phyloP scores from a whole-genome alignment of 768 basidiomycete species.

The Daedaleopsis sinensis region DNA sequence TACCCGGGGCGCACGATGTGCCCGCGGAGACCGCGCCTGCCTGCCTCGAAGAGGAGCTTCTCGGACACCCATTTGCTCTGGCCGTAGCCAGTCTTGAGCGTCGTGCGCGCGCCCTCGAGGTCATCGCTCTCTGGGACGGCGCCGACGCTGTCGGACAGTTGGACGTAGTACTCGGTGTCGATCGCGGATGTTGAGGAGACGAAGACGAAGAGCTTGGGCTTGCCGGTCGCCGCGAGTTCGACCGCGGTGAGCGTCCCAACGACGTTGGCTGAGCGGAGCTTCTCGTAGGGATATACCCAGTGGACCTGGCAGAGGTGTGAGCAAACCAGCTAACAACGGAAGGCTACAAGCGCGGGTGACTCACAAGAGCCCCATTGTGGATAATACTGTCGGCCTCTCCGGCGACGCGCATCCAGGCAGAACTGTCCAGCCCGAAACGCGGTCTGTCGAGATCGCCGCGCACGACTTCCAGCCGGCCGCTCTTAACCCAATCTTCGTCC shows the following conservation, averaged over 20 bases:
- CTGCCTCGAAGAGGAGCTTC: conserved; percentile 91
- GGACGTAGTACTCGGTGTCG: conserved; percentile 89
- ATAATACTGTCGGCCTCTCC: conserved; percentile 79
- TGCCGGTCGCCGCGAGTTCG: conserved; percentile 72
- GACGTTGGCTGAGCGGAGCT: conserved; percentile 91
- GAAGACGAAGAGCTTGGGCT: conserved; percentile 83
- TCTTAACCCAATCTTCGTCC: conserved; percentile 79
- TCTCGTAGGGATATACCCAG: conserved; percentile 99
- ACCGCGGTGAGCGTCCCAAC: conserved; percentile 84
- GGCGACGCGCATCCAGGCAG: conserved; percentile 68
- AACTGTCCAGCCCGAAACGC: conserved; percentile 69
- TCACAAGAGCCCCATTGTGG: conserved; percentile 96
- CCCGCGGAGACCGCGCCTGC: conserved; percentile 79
- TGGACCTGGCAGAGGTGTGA: conserved; percentile 78
- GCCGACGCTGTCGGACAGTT: conserved; percentile 70
- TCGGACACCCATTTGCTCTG: conserved; percentile 99
- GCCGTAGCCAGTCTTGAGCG: conserved; percentile 90
- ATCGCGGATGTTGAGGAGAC: conserved; percentile 96
- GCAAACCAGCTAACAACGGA: too few relatives aligned
- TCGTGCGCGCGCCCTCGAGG: conserved; percentile 76
- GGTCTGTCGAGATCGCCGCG: conserved; percentile 81
- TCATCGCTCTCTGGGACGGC: conserved; percentile 90
- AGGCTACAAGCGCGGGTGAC: conserved; percentile 31
- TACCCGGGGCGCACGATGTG: conserved; percentile 94
- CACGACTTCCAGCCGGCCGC: conserved; percentile 74